Evolutionary conservation across 495 filamentous ascomycete species (phyloP).

Genomic region (Penicillium salamii): DNA sequence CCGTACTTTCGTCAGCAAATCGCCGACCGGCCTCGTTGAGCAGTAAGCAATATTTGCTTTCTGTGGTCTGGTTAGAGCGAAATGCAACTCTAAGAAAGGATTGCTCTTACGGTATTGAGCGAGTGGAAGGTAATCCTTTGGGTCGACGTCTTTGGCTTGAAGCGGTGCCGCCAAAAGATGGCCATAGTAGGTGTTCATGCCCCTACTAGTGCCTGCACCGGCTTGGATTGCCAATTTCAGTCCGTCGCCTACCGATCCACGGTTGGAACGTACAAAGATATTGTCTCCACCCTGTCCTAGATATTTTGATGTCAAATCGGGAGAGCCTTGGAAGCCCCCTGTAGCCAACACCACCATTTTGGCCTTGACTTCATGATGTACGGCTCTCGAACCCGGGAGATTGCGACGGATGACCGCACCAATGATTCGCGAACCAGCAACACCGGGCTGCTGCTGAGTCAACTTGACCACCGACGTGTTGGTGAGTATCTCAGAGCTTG

Average conservation of each 20-base stretch:
- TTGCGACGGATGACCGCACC: slow-evolving; percentile 18
- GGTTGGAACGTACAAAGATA: slow-evolving; percentile 27
- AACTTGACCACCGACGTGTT: slow-evolving; percentile 20
- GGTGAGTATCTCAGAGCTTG: slow-evolving; percentile 12
- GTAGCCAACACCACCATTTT: slow-evolving; percentile 24
- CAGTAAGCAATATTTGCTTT: slow-evolving; percentile 26
- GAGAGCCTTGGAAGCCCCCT: slow-evolving; percentile 24
- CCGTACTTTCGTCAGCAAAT: slow-evolving; percentile 22
- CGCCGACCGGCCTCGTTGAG: slow-evolving; percentile 18
- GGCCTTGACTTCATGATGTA: slow-evolving; percentile 17
- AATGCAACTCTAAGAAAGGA: neutral
- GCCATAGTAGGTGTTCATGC: slow-evolving; percentile 27
- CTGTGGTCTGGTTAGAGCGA: slow-evolving; percentile 3
- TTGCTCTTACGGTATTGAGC: slow-evolving; percentile 23
- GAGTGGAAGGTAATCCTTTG: slow-evolving; percentile 22
- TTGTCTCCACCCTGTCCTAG: slow-evolving; percentile 24
- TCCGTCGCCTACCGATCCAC: slow-evolving; percentile 25
- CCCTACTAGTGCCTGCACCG: slow-evolving; percentile 21
- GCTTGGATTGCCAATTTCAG: slow-evolving; percentile 13
- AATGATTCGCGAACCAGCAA: slow-evolving; percentile 16
- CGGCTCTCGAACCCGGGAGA: neutral
- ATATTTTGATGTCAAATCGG: slow-evolving; percentile 15
- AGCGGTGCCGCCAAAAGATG: slow-evolving; percentile 23
- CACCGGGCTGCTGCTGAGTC: slow-evolving; percentile 13
- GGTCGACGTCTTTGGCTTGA: slow-evolving; percentile 15